These are phyloP conservation scores for Plasmodium gallinaceum DNA, from an alignment of 169 alveolate species.

Conservation along the genomic window DNA sequence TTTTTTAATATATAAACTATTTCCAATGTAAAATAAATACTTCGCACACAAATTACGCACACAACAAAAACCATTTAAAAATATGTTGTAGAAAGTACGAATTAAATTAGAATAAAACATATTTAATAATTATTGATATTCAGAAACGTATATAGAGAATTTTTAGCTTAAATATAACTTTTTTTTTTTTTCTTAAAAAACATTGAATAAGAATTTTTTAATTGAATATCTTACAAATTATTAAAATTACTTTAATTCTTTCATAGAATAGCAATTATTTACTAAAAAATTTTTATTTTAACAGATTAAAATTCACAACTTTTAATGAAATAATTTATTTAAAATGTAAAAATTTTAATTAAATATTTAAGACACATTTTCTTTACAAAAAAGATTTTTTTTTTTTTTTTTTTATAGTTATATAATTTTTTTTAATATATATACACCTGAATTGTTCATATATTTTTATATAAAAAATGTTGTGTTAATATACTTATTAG, in stretches of 20 bases:
- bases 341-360: constrained; percentile 11
- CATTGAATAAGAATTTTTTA: constrained; percentile 24
- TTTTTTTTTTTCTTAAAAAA: constrained; percentile 4
- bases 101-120: not conserved
- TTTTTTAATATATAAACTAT: not conserved
- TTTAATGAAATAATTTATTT: constrained; percentile 12
- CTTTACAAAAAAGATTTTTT: not conserved
- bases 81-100: not conserved
- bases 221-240: constrained; percentile 1
- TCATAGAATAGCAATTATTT: constrained; percentile 3
- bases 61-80: constrained; percentile 14
- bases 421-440: constrained; percentile 29
- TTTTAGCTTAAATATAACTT: not conserved
- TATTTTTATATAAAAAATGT: constrained; percentile 24
- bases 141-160: not conserved
- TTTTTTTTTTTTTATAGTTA: constrained; percentile 12
- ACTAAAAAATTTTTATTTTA: not conserved
- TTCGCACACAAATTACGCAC: constrained; percentile 34
- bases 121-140: constrained; percentile 9
- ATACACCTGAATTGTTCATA: constrained; percentile 39
- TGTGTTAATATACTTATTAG: constrained; percentile 14
- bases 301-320: constrained; percentile 18
- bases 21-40: constrained; percentile 5
- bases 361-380: not conserved
- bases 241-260: constrained; percentile 1